These are phyloP conservation scores for Pisolithus microcarpus DNA, from an alignment of 768 basidiomycete genomes.

Conservation along the genomic window DNA sequence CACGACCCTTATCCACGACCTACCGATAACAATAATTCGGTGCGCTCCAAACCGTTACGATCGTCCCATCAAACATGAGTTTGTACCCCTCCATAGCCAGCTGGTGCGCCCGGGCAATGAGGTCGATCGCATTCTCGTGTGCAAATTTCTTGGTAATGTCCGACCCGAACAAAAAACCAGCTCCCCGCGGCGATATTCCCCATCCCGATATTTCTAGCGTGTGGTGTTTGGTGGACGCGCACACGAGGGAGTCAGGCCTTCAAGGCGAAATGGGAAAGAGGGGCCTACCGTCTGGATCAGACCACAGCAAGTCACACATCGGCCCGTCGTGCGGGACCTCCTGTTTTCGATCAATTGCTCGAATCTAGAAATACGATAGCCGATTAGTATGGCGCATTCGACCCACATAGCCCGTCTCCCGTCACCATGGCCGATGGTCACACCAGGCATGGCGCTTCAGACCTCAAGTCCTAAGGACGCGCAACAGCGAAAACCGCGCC, in stretches of 20 bases:
- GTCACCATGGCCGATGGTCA: background rate
- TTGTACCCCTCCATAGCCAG: constrained; percentile 98
- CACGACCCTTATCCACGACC: constrained; percentile 20
- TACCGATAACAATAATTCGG: constrained; percentile 98
- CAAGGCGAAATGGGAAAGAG: background rate
- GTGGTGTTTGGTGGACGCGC: background rate
- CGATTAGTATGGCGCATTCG: background rate
- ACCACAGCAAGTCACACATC: constrained; percentile 99
- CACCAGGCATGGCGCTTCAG: too few relatives aligned
- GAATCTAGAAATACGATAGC: constrained; percentile 50
- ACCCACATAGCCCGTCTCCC: background rate
- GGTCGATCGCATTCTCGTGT: constrained; percentile 86
- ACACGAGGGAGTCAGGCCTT: background rate
- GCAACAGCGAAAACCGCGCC: background rate
- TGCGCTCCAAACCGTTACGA: constrained; percentile 97
- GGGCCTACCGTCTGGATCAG: constrained; percentile 87
- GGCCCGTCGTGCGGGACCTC: constrained; percentile 98
- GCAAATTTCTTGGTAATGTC: constrained; percentile 88
- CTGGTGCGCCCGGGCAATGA: constrained; percentile 96
- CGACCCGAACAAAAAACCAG: constrained; percentile 90
- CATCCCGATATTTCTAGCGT: constrained; percentile 78
- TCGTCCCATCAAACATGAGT: constrained; percentile 90
- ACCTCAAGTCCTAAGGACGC: too few relatives aligned
- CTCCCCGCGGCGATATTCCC: constrained; percentile 96
- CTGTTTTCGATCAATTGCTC: constrained; percentile 90